Conservation (phyloP, 1,284 basidiomycete species). For the Cryptococcus hybrid region DNA sequence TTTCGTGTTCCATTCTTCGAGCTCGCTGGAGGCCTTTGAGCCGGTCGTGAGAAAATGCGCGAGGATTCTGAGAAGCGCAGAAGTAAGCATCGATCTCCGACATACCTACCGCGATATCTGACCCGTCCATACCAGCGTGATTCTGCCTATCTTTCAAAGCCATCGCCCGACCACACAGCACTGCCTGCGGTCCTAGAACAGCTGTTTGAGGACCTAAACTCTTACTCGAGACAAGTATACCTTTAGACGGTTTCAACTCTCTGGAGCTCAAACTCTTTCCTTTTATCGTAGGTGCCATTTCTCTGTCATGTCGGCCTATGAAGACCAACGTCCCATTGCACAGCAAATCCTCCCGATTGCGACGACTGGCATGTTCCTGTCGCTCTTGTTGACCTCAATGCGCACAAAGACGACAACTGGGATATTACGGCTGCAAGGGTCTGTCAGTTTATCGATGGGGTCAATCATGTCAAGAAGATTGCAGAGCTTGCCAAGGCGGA, state of each 20-base stretch:
- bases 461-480: conserved; percentile 86
- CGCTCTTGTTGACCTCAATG: conserved; percentile 77
- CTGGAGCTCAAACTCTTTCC: conserved; percentile 95
- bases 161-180: conserved; percentile 62
- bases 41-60: conserved; percentile 93
- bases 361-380: conserved; percentile 96
- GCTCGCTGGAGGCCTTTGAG: conserved; percentile 92
- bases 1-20: conserved; percentile 86
- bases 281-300: conserved; percentile 60
- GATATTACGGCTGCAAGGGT: conserved; percentile 89
- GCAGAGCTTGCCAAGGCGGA: conserved; percentile 91
- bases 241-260: conserved; percentile 82
- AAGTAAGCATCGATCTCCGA: conserved; percentile 58
- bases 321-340: background rate
- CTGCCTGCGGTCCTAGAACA: conserved; percentile 91
- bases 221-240: conserved; percentile 91
- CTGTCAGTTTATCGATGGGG: conserved; percentile 79
- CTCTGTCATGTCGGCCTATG: background rate
- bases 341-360: conserved; percentile 79
- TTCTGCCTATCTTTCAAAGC: conserved; percentile 78
- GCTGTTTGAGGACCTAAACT: conserved; percentile 94
- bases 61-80: conserved; percentile 78
- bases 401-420: conserved; percentile 86
- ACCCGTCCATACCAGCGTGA: conserved; percentile 63
- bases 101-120: background rate